phyloP scores from a whole-genome alignment of 2,329 filamentous ascomycete species.

The Cyphellophora attinorum region DNA sequence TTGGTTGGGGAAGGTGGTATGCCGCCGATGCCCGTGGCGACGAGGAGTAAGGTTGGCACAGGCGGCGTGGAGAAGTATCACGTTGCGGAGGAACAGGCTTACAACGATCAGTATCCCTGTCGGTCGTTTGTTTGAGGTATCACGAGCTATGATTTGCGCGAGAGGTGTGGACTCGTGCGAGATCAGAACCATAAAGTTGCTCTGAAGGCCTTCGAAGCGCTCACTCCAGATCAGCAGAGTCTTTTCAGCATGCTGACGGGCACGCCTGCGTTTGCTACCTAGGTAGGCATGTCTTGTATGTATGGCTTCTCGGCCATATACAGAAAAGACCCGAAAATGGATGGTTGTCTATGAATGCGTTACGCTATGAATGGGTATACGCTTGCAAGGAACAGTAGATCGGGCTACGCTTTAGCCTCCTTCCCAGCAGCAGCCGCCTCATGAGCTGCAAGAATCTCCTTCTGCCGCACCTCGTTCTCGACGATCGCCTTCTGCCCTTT shows the following conservation, averaged over 20 bases:
- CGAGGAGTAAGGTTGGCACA: conserved; percentile 41
- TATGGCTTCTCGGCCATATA: not conserved
- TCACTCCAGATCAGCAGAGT: too few relatives aligned
- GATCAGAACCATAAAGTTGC: too few relatives aligned
- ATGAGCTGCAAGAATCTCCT: conserved; percentile 51
- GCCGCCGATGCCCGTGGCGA: conserved; percentile 75
- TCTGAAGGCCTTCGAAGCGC: too few relatives aligned
- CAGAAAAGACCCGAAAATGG: not conserved
- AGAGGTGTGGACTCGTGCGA: not conserved
- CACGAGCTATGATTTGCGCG: not conserved
- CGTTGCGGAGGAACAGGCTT: conserved; percentile 59
- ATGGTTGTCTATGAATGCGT: too few relatives aligned
- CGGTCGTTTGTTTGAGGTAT: conserved; percentile 31
- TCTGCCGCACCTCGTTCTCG: conserved; percentile 56
- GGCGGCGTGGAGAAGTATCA: conserved; percentile 58
- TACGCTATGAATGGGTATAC: too few relatives aligned
- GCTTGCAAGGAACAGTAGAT: conserved; percentile 1
- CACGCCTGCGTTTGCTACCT: too few relatives aligned
- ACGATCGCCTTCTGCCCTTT: conserved; percentile 79
- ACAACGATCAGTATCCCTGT: conserved; percentile 50
- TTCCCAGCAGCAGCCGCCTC: conserved; percentile 28
- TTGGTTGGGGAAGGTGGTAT: conserved; percentile 68
- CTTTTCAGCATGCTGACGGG: too few relatives aligned
- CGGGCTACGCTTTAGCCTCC: conserved; percentile 8
- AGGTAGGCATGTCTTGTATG: too few relatives aligned